Evolutionary conservation across 805 yeast species (phyloP), one percentile per base, ranked within the genome.

Genomic region (Starmerella vaccinii): DNA sequence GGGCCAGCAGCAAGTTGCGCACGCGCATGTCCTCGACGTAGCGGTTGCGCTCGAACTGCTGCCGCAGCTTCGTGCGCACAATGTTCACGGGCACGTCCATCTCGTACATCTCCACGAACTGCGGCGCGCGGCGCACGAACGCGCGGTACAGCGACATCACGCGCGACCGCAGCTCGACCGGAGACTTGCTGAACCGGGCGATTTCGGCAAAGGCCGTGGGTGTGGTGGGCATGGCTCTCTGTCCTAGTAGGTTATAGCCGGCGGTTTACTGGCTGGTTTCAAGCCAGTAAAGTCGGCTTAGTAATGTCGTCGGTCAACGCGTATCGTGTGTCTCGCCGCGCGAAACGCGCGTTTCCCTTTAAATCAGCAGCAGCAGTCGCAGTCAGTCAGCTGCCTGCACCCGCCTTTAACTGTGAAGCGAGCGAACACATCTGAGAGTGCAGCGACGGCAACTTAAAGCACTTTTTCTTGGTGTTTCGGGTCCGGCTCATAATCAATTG

Each of bases 161-260:
- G 41, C 88, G 74, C 56, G 64, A 63, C 58, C 80, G 71, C 71
- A 85, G 73, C 50, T 83, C 89, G 1, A 75, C 71, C 44, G 74
- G 71, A 43, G 79, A 70, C 54, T 76, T 74, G 51, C 85, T 75
- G 61, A 80, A 77, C 63, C 78, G 80, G 24, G 92, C 81, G 37
- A 90, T 76, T 68, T 82, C 85, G 15, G 95, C 94, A 68, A 83
- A 83, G 54, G 85, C 87, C 10, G 95, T 85, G 24, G 95, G 81
- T 43, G 77, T 69, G 21, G 89, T 84, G 76, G 74, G 71, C 77
- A 73, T 74, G 47, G 49, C 44, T 23, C 44, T 23, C 30, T 5
- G 30, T 29, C 37, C 37, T 40, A 40, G 16, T 40, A 33, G 27
- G 8, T 21, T 1, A 13, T 40, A 40, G 33, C 41, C 15, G 13